Base-by-base conservation (phyloP, 176 grass and related monocot genomes). In the Bonia amplexicaulis region DNA sequence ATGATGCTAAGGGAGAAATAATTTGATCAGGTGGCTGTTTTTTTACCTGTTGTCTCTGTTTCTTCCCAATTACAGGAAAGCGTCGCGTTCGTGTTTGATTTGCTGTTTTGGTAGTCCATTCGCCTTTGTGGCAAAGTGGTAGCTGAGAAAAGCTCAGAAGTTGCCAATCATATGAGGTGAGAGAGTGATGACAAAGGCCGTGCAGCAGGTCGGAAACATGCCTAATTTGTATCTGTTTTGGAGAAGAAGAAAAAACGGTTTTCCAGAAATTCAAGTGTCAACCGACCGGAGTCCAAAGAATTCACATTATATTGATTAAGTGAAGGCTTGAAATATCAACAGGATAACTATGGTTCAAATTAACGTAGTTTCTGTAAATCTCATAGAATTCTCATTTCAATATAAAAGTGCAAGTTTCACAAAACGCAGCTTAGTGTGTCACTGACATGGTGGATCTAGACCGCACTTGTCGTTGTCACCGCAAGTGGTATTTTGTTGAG, bases 171-270 rank as follows among this genome's bases (percentile, higher is more conserved):
- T 66, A 69, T 41, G 76, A 68, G 59, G 39, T 59, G 59, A 64
- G 39, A 59, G 2, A 39, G 35, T 45, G 47, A 60, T 25, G 52
- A 46, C n/a, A 41, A 65, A 54, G 64, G 46, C 64, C 33, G n/a
- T 31, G 77, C 53, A 90, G 72, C 72, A 86, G 88, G 83, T 86
- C 22, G 57, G 72, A 71, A 58, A 46, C 83, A 86, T 86, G 78
- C 83, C 78, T 77, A 86, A 82, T 86, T 4, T 45, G 37, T 62
- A 73, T 71, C 47, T 26, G 66, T 65, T 51, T 78, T 44, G 74
- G 57, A 37, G 23, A 62, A 55, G 80, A 78, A 60, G 31, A 12
- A 63, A 29, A 29, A 15, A 37, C 27, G 5, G 12, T 0, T 15
- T 9, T 7, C 4, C 17, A 13, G 19, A 54, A 26, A 47, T 46